Conservation (phyloP, 2,329 filamentous ascomycete species). For the Coniochaeta ligniaria region DNA sequence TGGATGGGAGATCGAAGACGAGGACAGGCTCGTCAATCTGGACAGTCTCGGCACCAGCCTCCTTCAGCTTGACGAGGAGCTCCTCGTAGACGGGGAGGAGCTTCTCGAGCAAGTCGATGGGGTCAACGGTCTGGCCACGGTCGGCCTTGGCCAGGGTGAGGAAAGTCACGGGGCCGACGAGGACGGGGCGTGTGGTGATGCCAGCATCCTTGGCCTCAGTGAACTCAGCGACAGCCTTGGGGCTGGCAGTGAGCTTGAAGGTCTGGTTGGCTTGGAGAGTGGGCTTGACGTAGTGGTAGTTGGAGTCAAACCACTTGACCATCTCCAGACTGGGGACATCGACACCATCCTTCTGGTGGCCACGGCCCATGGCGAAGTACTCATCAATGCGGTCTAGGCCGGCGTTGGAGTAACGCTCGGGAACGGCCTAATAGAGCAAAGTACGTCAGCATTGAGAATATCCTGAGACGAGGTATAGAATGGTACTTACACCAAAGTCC, state of each 20-base stretch:
- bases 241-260: constrained; percentile 80
- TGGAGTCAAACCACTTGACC: constrained; percentile 99
- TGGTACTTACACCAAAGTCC: constrained; percentile 75
- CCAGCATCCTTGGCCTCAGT: constrained; percentile 97
- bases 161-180: constrained; percentile 96
- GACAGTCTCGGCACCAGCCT: constrained; percentile 89
- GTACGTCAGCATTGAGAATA: constrained; percentile 5
- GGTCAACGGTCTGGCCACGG: constrained; percentile 85
- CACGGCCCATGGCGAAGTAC: constrained; percentile 99
- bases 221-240: constrained; percentile 94
- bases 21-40: constrained; percentile 98
- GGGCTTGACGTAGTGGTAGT: constrained; percentile 99
- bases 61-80: constrained; percentile 88
- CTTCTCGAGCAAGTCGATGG: constrained; percentile 89
- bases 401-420: constrained; percentile 89
- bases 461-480: background rate
- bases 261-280: constrained; percentile 94
- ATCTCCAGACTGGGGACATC: constrained; percentile 96
- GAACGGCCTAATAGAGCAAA: constrained; percentile 58
- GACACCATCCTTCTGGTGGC: constrained; percentile 88
- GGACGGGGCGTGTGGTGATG: constrained; percentile 84
- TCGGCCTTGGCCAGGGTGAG: constrained; percentile 96
- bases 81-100: constrained; percentile 92
- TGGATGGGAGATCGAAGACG: constrained; percentile 84
- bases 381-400: constrained; percentile 84